Evolutionary conservation across 2,329 filamentous ascomycete species (phyloP).

Genomic region (Hysterium pulicare): DNA sequence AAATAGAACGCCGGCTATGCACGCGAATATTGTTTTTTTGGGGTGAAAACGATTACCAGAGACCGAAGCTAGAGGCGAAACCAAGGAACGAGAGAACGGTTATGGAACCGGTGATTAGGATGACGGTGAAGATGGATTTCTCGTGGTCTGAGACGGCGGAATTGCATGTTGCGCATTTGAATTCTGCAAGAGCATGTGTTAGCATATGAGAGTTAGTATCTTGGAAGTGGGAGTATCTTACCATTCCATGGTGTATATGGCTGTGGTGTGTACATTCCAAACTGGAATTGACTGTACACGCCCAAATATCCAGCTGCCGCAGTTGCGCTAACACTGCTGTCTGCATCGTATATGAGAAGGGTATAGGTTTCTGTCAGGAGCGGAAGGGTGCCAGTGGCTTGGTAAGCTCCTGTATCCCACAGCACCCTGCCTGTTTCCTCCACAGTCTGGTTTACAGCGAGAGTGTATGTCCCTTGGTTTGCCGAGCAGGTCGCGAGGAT

Average conservation of each 20-base stretch:
- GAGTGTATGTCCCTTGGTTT: slow-evolving; percentile 60
- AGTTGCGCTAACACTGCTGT: slow-evolving; percentile 49
- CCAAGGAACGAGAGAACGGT: slow-evolving; percentile 58
- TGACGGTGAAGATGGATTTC: slow-evolving; percentile 53
- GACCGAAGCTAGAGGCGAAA: slow-evolving; percentile 45
- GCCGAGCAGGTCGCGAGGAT: slow-evolving; percentile 59
- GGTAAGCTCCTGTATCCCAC: slow-evolving; percentile 60
- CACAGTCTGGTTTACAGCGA: slow-evolving; percentile 57
- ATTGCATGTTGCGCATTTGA: slow-evolving; percentile 55
- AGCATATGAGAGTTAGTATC: slow-evolving; percentile 5
- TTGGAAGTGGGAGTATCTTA: slow-evolving; percentile 29
- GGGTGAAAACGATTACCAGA: slow-evolving; percentile 27
- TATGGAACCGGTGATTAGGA: slow-evolving; percentile 54
- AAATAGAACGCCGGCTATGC: neutral
- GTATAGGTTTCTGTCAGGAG: slow-evolving; percentile 61
- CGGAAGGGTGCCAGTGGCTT: slow-evolving; percentile 47
- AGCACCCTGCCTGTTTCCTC: slow-evolving; percentile 50
- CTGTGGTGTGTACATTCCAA: slow-evolving; percentile 62
- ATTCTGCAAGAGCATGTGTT: slow-evolving; percentile 37
- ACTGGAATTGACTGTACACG: slow-evolving; percentile 51
- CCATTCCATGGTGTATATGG: slow-evolving; percentile 48
- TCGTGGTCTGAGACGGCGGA: slow-evolving; percentile 52
- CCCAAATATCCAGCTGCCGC: slow-evolving; percentile 55
- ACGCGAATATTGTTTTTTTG: neutral
- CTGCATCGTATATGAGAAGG: slow-evolving; percentile 59